A percentile compares a stretch with the other conserved stretches of the same genome.
These are phyloP conservation scores for Malus asiatica DNA, from an alignment of 306 rosid species.

Conservation along the genomic window DNA sequence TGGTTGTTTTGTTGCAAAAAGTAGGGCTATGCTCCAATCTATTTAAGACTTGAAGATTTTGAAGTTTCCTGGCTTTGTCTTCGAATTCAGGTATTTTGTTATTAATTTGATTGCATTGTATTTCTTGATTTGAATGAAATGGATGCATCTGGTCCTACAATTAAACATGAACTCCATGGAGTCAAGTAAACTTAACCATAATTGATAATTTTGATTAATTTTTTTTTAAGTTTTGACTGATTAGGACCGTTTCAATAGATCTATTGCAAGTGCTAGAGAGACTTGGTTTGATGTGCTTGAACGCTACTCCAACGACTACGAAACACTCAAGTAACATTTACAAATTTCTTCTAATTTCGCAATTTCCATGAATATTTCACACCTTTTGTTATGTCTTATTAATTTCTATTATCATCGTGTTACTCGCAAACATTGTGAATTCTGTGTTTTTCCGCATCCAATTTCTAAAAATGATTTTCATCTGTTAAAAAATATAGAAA, in stretches of 20 bases:
- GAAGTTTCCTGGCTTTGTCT: constrained; percentile 62
- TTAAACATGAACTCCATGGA: neutral
- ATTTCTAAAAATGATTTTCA: neutral
- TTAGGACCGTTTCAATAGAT: constrained; percentile 90
- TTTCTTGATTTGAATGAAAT: neutral
- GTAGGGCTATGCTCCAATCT: constrained; percentile 81
- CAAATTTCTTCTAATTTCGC: neutral
- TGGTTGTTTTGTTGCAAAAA: neutral
- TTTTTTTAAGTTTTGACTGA: neutral
- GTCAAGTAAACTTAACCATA: neutral
- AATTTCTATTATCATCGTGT: neutral
- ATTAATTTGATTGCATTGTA: neutral
- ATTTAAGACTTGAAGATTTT: constrained; percentile 84
- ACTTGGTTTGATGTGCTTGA: constrained; percentile 97
- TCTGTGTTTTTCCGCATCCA: neutral
- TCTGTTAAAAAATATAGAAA: neutral
- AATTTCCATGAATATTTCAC: neutral
- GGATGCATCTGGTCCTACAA: neutral
- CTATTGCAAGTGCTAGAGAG: constrained; percentile 86
- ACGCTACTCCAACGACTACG: constrained; percentile 73
- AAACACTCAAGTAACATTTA: constrained; percentile 57
- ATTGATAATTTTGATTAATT: neutral
- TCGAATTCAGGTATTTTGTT: constrained; percentile 59
- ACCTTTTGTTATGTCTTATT: neutral
- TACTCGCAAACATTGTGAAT: neutral